Evolutionary conservation across 805 yeast species (phyloP).

Genomic region (Kluyveromyces aestuarii): DNA sequence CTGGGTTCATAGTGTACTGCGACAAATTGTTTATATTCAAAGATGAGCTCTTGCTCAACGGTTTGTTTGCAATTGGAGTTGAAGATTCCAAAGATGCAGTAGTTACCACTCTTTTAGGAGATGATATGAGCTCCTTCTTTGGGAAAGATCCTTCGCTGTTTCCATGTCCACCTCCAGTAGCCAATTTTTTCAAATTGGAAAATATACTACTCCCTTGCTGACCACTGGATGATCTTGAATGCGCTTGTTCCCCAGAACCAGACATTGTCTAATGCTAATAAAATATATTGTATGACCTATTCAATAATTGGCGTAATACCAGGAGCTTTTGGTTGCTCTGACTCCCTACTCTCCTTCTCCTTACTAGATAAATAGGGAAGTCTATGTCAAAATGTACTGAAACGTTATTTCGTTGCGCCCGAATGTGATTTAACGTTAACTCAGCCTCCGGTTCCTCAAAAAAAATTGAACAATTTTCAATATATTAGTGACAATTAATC

Average conservation of each 20-base stretch:
- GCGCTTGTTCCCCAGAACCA: slow-evolving; percentile 4
- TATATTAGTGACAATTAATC: not conserved
- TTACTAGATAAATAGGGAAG: not conserved
- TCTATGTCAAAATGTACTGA: no score
- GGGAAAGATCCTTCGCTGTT: not conserved
- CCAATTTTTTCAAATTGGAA: slow-evolving; percentile 22
- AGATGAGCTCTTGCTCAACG: slow-evolving; percentile 21
- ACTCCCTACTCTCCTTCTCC: no score
- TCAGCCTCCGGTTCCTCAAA: not conserved
- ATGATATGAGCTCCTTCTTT: slow-evolving; percentile 12
- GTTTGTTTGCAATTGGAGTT: slow-evolving; percentile 11
- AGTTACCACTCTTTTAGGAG: slow-evolving; percentile 12
- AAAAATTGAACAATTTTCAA: not conserved
- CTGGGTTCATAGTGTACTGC: slow-evolving; percentile 15
- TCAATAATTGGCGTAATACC: no score
- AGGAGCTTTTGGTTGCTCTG: no score
- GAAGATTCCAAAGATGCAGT: slow-evolving; percentile 11
- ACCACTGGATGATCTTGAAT: slow-evolving; percentile 8
- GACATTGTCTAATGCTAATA: not conserved
- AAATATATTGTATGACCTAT: no score
- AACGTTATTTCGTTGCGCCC: not conserved
- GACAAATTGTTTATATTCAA: slow-evolving; percentile 23
- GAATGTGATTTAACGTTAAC: not conserved
- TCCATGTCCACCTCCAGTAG: slow-evolving; percentile 8
- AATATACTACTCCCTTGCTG: slow-evolving; percentile 12